These are phyloP conservation scores for Volvox africanus DNA, from an alignment of 139 green algal genomes.

Conservation along the genomic window DNA sequence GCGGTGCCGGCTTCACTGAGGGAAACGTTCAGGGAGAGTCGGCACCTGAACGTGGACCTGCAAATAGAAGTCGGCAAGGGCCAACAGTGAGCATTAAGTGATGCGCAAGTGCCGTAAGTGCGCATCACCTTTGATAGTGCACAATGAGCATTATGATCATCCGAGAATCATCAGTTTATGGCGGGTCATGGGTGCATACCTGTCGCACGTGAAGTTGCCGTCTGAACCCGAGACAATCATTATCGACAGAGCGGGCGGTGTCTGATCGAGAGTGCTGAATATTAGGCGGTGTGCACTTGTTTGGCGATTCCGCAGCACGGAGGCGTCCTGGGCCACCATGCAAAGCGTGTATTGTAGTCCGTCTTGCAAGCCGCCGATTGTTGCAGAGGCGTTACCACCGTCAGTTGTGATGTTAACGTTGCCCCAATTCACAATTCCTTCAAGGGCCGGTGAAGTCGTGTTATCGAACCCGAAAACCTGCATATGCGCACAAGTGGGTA, in stretches of 20 bases:
- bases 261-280: constrained; percentile 52
- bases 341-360: constrained; percentile 41
- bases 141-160: no score
- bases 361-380: neutral
- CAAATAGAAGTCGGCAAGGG: neutral
- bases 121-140: no score
- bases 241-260: neutral
- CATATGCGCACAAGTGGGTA: no score
- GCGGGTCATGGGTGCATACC: neutral
- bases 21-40: constrained; percentile 19
- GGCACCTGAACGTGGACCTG: constrained; percentile 45
- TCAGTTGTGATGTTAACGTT: neutral
- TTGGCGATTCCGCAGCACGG: constrained; percentile 53
- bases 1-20: constrained; percentile 44
- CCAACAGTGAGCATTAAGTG: no score
- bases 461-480: constrained; percentile 2
- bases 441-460: neutral
- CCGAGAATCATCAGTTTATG: no score
- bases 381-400: neutral
- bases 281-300: neutral
- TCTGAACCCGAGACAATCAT: neutral
- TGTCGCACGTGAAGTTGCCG: constrained; percentile 52
- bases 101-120: no score
- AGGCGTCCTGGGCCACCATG: constrained; percentile 56
- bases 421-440: neutral